Percentiles rank a stretch among this genome's conserved stretches.
These are phyloP conservation scores for Schizochytrium sp. DNA, from an alignment of 108 stramenopile species.

Conservation along the genomic window DNA sequence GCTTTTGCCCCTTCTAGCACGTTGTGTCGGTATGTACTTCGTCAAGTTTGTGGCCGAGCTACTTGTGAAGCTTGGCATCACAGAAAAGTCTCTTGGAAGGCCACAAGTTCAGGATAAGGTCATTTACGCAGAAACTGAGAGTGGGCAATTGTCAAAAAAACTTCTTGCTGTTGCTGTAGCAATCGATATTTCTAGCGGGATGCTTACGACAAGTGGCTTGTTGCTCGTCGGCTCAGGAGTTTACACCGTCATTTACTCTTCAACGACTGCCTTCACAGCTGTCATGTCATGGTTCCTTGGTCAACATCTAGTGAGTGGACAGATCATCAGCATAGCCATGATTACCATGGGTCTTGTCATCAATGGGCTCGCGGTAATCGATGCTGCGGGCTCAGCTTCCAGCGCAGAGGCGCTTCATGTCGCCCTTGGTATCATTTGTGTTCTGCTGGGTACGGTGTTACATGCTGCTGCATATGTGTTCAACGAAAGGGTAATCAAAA, in stretches of 20 bases:
- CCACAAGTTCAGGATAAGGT: background rate
- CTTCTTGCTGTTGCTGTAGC: background rate
- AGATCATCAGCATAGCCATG: slow-evolving; percentile 31
- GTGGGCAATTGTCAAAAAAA: background rate
- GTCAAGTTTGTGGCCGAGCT: background rate
- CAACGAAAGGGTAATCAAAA: slow-evolving; percentile 54
- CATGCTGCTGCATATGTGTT: slow-evolving; percentile 37
- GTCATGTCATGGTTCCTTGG: slow-evolving; percentile 48
- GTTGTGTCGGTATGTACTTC: slow-evolving; percentile 9
- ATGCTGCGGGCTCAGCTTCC: slow-evolving; percentile 22
- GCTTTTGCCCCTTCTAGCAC: slow-evolving; percentile 10
- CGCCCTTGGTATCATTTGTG: background rate
- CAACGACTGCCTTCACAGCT: slow-evolving; percentile 21
- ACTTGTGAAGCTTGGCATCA: background rate
- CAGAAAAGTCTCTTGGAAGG: background rate
- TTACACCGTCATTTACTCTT: slow-evolving; percentile 53
- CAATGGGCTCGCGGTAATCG: slow-evolving; percentile 14
- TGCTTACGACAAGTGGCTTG: slow-evolving; percentile 5
- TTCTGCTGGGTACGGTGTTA: slow-evolving; percentile 21
- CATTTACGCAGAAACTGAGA: background rate
- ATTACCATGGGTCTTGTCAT: slow-evolving; percentile 39
- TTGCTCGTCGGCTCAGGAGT: slow-evolving; percentile 51
- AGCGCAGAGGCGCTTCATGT: background rate
- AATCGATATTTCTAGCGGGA: slow-evolving; percentile 42
- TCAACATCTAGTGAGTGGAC: background rate